Conservation (phyloP, 192 early-diverging fungal genomes). For the Backusella liffmaniae region DNA sequence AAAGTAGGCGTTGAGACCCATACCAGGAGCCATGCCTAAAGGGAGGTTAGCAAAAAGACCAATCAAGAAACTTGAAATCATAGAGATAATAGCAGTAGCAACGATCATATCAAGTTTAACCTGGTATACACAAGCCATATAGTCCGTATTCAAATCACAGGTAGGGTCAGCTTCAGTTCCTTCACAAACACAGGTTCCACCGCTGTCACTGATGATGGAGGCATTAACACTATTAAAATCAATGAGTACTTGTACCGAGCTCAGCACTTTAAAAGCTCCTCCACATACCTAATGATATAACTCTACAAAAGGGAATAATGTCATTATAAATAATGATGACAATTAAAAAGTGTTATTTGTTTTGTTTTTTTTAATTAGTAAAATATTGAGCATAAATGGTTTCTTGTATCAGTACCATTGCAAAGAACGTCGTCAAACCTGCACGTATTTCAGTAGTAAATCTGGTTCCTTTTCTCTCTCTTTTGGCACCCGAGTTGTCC, state of each 20-base stretch:
- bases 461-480: slow-evolving; percentile 58
- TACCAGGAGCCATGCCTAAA: slow-evolving; percentile 75
- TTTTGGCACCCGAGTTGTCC: slow-evolving; percentile 57
- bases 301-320: slow-evolving; percentile 60
- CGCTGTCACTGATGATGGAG: slow-evolving; percentile 71
- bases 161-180: slow-evolving; percentile 49
- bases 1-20: slow-evolving; percentile 85
- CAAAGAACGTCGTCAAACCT: slow-evolving; percentile 52
- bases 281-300: background rate
- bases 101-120: slow-evolving; percentile 72
- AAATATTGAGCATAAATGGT: background rate
- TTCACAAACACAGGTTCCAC: slow-evolving; percentile 74
- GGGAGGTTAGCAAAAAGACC: slow-evolving; percentile 74
- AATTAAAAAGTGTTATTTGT: background rate
- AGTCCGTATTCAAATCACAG: slow-evolving; percentile 57
- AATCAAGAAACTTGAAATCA: slow-evolving; percentile 66
- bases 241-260: background rate
- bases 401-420: slow-evolving; percentile 20
- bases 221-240: slow-evolving; percentile 49
- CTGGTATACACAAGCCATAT: slow-evolving; percentile 60
- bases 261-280: background rate
- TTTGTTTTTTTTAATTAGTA: background rate
- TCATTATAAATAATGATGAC: slow-evolving; percentile 20
- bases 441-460: slow-evolving; percentile 69
- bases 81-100: slow-evolving; percentile 65